Base-by-base conservation (phyloP, 2,329 filamentous ascomycete genomes). In the Monilinia polystroma region DNA sequence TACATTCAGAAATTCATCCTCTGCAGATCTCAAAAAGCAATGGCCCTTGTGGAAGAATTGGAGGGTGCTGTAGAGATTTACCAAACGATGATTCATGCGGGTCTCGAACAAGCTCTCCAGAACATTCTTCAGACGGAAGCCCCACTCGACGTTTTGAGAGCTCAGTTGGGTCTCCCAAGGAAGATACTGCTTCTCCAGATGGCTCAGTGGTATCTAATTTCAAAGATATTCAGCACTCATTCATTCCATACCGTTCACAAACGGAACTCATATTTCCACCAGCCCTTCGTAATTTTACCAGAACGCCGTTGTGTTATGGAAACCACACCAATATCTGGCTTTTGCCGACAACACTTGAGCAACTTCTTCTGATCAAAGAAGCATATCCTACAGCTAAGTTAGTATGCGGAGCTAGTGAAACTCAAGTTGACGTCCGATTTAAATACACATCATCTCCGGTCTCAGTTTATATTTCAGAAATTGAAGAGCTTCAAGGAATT, bases 341-440 rank as follows among this genome's bases (percentile, higher is more conserved):
- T 74, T 84, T 94, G 18, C 94, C 94, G 0, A 89, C 91, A 29
- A 97, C 90, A 0, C 76, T 97, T 11, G 83, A 91, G 49, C 92
- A 98, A 76, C 81, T 98, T 32, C 83, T 98, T 16, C 89, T 96
- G 75, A 96, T 98, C 79, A 97, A 97, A 81, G 87, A 84, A 73
- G 86, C 85, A 0, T 89, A 92, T 71, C 94, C 94, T 0, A 86
- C 88, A 47, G 91, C 93, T 10, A 98, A 98, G 78, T 86, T 98
- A 68, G 96, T 98, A 65, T 93, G 92, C 59, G 94, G 94, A 69
- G 96, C 93, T 75, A 96, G 93, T 5, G 94, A 98, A 78, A 97
- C 94, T 0, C 94, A 97, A 78, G 97, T 98, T 67, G 94, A 98
- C 79, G 90, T 95, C 80, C 97, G 96, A 78, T 97, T 98, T 85